phyloP scores from a whole-genome alignment of 352 stramenopile genomes.

The Phytophthora constricta region DNA sequence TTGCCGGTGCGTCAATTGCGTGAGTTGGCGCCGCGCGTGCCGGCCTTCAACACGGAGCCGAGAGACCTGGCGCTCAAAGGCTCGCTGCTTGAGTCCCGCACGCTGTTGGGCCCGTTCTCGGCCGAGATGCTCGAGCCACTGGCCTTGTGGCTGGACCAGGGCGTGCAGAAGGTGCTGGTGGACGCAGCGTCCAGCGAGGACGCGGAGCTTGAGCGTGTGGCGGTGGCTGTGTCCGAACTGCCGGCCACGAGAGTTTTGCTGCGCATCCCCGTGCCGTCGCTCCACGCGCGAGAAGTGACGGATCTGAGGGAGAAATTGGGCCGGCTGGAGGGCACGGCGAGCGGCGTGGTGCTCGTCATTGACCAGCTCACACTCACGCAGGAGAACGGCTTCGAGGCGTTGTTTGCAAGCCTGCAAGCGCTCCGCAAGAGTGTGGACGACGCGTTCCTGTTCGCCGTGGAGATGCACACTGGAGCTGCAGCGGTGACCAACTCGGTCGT shows the following conservation, averaged over 20 bases:
- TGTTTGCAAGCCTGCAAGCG: conserved; percentile 41
- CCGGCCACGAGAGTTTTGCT: conserved; percentile 67
- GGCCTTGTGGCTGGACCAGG: conserved; percentile 73
- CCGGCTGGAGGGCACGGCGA: conserved; percentile 39
- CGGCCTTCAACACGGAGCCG: conserved; percentile 33
- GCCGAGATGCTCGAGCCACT: conserved; percentile 61
- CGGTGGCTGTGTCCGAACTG: conserved; percentile 67
- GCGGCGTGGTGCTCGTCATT: conserved; percentile 60
- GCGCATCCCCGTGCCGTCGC: conserved; percentile 48
- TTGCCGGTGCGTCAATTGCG: conserved; percentile 40
- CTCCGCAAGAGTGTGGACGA: conserved; percentile 56
- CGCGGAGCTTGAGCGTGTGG: conserved; percentile 54
- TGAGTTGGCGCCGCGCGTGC: conserved; percentile 34
- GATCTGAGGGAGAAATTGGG: conserved; percentile 46
- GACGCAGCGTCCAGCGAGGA: conserved; percentile 52
- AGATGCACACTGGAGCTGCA: conserved; percentile 37
- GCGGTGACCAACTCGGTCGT: conserved; percentile 20
- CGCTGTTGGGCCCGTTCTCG: conserved; percentile 69
- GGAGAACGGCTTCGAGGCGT: conserved; percentile 27
- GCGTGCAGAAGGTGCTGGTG: conserved; percentile 62
- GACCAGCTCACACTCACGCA: conserved; percentile 22
- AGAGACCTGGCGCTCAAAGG: conserved; percentile 44
- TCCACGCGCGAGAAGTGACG: conserved; percentile 25
- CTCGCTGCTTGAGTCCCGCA: conserved; percentile 50
- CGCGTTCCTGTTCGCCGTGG: conserved; percentile 59